Conservation (phyloP, 169 alveolate genomes). For the Blepharisma undulans region DNA sequence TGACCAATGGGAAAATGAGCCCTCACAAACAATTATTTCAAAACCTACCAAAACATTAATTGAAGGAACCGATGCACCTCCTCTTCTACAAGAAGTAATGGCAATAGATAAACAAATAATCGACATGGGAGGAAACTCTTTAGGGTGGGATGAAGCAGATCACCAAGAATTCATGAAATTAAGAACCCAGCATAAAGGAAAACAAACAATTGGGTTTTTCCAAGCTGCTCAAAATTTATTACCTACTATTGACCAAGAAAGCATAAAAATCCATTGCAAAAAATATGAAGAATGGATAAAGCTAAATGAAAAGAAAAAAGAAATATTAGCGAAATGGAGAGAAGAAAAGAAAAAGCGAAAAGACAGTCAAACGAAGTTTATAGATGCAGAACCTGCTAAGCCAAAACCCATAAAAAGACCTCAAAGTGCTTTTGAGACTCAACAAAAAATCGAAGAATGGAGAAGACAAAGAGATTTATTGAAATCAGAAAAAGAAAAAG, state of each 20-base stretch:
- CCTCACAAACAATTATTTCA: neutral
- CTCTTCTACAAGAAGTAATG: slow-evolving; percentile 30
- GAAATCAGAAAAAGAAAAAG: neutral
- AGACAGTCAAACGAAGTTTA: neutral
- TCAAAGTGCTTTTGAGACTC: slow-evolving; percentile 17
- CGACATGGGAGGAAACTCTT: slow-evolving; percentile 53
- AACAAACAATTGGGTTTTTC: slow-evolving; percentile 45
- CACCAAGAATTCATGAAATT: slow-evolving; percentile 47
- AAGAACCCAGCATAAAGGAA: slow-evolving; percentile 39
- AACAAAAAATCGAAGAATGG: slow-evolving; percentile 36
- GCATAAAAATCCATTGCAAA: neutral
- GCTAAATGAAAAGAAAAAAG: slow-evolving; percentile 38
- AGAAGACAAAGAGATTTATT: neutral
- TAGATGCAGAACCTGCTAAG: neutral
- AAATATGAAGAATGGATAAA: neutral
- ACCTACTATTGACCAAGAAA: slow-evolving; percentile 26
- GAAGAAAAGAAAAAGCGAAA: neutral
- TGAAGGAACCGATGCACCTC: neutral
- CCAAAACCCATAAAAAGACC: neutral
- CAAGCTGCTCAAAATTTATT: slow-evolving; percentile 40
- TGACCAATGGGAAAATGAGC: slow-evolving; percentile 26
- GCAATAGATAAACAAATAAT: slow-evolving; percentile 42
- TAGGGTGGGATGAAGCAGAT: slow-evolving; percentile 56
- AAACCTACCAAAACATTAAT: slow-evolving; percentile 13
- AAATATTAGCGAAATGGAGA: slow-evolving; percentile 3